Base-by-base conservation (phyloP, 192 early-diverging fungal species). In the Umbelopsis isabellina region DNA sequence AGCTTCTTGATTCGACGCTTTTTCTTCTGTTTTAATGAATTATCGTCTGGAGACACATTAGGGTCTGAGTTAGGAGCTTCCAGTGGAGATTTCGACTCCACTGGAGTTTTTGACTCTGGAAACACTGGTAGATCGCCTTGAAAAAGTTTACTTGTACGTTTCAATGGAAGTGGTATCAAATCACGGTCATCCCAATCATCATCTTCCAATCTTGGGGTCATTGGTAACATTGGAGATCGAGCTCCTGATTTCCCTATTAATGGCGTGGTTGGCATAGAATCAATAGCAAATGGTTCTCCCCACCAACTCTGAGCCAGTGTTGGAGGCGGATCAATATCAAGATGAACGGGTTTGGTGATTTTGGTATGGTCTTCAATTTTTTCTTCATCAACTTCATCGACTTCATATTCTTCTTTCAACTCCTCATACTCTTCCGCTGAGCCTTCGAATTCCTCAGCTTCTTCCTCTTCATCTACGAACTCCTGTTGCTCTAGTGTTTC, bases 101-200 rank as follows among this genome's bases (percentile, higher is more conserved):
- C 27, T 8, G 25, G 23, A 27, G 12, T 55, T 23, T 22, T 12
- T 5, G 23, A 61, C n/a, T 61, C 55, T 33, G 27, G 27, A 1
- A 35, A 30, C 4, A 35, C 7, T 18, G 33, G 16, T 18, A 30
- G 11, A 35, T 61, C 55, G 8, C 27, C 13, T 18, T 27, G 55
- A 12, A 27, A 35, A 18, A 78, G 50, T 12, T 61, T 64, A 21
- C 76, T 78, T 9, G 70, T 67, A 18, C 72, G 22, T 47, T 78
- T 78, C 16, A 78, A 50, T 1, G 44, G 52, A 50, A 78, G 69
- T 6, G 76, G 76, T n/a, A 78, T 78, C 25, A 78, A 46, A 35
- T 78, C 76, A 44, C 76, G 61, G 4, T 73, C 76, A 41, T 72
- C 73, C 30, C 68, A 66, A 37, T 78, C 76, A 15, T 72, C 68